A percentile compares a stretch with the other conserved stretches of the same genome.
phyloP scores from a whole-genome alignment of 2,329 filamentous ascomycete species.

The Trichoderma atrobrunneum region DNA sequence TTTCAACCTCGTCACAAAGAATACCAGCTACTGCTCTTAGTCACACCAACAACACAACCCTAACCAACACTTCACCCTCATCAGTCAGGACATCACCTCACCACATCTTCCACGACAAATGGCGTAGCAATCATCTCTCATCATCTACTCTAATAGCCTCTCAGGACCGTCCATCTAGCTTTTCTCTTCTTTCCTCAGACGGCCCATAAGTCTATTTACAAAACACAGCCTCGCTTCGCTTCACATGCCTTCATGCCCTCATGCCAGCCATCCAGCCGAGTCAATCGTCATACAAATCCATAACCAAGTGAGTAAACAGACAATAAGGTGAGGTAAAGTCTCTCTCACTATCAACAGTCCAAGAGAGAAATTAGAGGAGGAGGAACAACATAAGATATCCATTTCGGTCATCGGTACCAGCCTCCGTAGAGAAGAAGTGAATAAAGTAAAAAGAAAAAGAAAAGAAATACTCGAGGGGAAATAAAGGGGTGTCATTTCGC shows the following conservation, averaged over 20 bases:
- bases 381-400: not conserved
- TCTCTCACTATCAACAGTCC: not conserved
- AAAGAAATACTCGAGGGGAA: not conserved
- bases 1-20: too few relatives aligned
- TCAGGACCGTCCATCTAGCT: not conserved
- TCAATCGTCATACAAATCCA: not conserved
- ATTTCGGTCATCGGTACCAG: not conserved
- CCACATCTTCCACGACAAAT: not conserved
- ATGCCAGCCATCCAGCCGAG: not conserved
- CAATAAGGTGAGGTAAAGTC: not conserved
- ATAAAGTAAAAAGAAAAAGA: not conserved
- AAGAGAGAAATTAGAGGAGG: not conserved
- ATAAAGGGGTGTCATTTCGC: not conserved
- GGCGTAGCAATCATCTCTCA: slow-evolving; percentile 4
- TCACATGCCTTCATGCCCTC: not conserved
- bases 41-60: not conserved
- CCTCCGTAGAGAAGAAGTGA: not conserved
- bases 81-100: not conserved
- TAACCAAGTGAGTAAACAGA: not conserved
- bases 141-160: slow-evolving; percentile 14
- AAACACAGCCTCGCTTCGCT: not conserved
- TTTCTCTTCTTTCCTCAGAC: not conserved
- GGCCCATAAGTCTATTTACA: not conserved
- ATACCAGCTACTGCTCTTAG: not conserved
- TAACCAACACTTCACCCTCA: too few relatives aligned